Base-by-base conservation (phyloP, 2,329 filamentous ascomycete species). In the Onygenales sp. region DNA sequence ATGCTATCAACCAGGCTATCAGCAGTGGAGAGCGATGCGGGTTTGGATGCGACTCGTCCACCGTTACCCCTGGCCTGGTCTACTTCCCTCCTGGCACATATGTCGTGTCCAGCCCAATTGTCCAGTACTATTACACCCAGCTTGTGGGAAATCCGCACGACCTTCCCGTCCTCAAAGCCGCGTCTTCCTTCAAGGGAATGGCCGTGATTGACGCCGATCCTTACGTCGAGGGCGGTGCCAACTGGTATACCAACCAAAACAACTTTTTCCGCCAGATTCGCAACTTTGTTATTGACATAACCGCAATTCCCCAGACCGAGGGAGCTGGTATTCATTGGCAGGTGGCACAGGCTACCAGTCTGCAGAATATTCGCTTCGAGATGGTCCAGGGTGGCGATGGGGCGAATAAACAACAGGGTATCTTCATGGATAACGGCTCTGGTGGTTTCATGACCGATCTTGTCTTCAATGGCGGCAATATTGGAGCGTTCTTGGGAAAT, bases 81-180 rank as follows among this genome's bases (percentile, higher is more conserved):
- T 97, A 95, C 76, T 95, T 97, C 75, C 91, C 90, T 40, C 77
- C 88, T 9, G 91, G 92, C 59, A 94, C 84, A 53, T 97, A 96
- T 65, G 65, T 87, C 14, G 84, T 97, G 61, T 88, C 83, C 66
- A 79, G 77, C 63, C 88, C 92, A 21, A 82, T 97, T 59, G 72
- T 90, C 50, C 86, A 90, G 67, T 59, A 85, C 70, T 97, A 97
- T 77, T 95, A 95, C 75, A 95, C 91, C 8, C 90, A 96, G 68
- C 82, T 97, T 57, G 77, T 96, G 37, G 92, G 92, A 54, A 90
- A 97, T 73, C 83, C 85, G 48, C 65, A 81, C 62, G 76, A 80
- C 57, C 70, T 85, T 11, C 90, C 92, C 0, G 85, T 84, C 0
- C 77, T 96, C 69, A 89, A 92, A 74, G 86, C 86, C 2, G 69